These are phyloP conservation scores for Trichoderma sp. DNA, from an alignment of 2,329 filamentous ascomycete species.

Conservation along the genomic window DNA sequence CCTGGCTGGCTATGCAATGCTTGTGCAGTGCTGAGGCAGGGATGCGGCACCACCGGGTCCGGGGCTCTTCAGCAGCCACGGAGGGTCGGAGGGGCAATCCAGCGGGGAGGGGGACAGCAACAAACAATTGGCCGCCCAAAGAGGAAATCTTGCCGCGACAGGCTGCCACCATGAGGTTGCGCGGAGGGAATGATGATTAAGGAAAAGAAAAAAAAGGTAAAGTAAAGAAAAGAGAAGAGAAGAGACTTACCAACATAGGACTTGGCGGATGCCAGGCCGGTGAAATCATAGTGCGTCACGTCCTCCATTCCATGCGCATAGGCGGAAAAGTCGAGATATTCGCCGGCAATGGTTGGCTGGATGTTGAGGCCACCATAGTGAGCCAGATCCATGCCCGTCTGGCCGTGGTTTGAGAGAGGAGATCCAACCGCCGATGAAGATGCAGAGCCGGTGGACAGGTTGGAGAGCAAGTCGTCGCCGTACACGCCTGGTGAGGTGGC, in stretches of 20 bases:
- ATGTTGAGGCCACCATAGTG: slow-evolving; percentile 56
- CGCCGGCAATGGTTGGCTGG: slow-evolving; percentile 65
- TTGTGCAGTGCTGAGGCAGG: slow-evolving; percentile 19
- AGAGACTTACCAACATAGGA: slow-evolving; percentile 61
- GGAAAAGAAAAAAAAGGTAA: not conserved
- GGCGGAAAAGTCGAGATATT: slow-evolving; percentile 61
- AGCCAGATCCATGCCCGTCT: slow-evolving; percentile 62
- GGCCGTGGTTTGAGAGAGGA: slow-evolving; percentile 64
- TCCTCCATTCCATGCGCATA: slow-evolving; percentile 56
- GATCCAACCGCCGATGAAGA: slow-evolving; percentile 70
- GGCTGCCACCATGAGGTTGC: slow-evolving; percentile 5
- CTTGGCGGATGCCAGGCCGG: slow-evolving; percentile 46
- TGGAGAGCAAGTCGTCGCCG: slow-evolving; percentile 57
- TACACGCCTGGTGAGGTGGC: slow-evolving; percentile 55
- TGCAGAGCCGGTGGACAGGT: slow-evolving; percentile 64
- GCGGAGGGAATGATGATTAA: not conserved
- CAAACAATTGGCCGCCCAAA: slow-evolving; percentile 17
- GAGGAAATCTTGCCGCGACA: slow-evolving; percentile 15
- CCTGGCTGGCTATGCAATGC: slow-evolving; percentile 26
- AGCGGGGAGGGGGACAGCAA: slow-evolving; percentile 7
- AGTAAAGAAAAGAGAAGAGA: not conserved
- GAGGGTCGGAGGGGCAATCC: slow-evolving; percentile 33
- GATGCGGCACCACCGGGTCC: slow-evolving; percentile 7
- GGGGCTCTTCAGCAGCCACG: slow-evolving; percentile 20
- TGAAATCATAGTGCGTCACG: slow-evolving; percentile 53